These are phyloP conservation scores for Boletus barrowsii DNA, from an alignment of 768 basidiomycete genomes.

Conservation along the genomic window DNA sequence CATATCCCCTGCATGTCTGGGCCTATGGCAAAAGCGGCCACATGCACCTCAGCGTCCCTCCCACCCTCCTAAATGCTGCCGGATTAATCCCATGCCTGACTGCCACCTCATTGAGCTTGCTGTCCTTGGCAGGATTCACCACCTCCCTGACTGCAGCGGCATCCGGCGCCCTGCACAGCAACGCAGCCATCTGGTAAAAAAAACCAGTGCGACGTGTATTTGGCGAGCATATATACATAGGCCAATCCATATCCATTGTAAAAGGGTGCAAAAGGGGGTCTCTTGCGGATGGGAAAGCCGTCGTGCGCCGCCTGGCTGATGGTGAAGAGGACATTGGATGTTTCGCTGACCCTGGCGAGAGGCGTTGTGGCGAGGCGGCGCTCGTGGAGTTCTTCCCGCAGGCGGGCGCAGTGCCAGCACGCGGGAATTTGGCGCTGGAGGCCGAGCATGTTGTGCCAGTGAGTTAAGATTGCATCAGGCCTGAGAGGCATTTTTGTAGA, in stretches of 20 bases:
- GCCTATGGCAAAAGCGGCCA: slow-evolving; percentile 15
- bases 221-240: slow-evolving; percentile 11
- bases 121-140: slow-evolving; percentile 12
- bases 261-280: slow-evolving; percentile 7
- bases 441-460: too few species aligned
- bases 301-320: slow-evolving; percentile 11
- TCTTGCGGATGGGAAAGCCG: slow-evolving; percentile 11
- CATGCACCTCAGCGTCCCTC: slow-evolving; percentile 9
- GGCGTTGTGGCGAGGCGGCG: slow-evolving; percentile 8
- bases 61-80: slow-evolving; percentile 8
- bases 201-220: slow-evolving; percentile 13
- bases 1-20: slow-evolving; percentile 11
- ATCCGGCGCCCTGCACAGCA: slow-evolving; percentile 11
- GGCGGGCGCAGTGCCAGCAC: too few species aligned
- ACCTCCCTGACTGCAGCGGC: slow-evolving; percentile 11
- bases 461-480: too few species aligned
- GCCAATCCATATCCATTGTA: slow-evolving; percentile 9
- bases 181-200: slow-evolving; percentile 13
- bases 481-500: too few species aligned
- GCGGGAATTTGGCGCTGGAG: too few species aligned
- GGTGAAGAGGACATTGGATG: slow-evolving; percentile 13
- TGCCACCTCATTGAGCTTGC: slow-evolving; percentile 14
- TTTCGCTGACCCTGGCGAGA: slow-evolving; percentile 11
- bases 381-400: slow-evolving; percentile 6
- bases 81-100: slow-evolving; percentile 11